Conservation (phyloP, 2,329 filamentous ascomycete genomes). For the Stachybotrys elegans region DNA sequence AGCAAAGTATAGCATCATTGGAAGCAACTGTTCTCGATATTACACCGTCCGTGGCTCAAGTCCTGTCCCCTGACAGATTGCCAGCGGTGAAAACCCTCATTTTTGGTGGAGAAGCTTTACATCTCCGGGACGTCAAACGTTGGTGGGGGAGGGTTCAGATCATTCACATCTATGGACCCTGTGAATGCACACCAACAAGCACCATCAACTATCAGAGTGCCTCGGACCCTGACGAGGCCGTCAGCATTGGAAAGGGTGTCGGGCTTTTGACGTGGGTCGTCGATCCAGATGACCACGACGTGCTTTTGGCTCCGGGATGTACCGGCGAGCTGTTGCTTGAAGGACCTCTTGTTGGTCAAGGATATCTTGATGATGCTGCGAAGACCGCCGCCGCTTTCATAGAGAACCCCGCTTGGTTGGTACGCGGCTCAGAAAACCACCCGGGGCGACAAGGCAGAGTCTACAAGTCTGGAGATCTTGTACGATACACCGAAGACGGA, state of each 20-base stretch:
- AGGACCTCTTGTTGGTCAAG: conserved; percentile 15
- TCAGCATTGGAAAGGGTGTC: conserved; percentile 1
- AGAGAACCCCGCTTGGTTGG: conserved; percentile 19
- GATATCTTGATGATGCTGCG: conserved; percentile 15
- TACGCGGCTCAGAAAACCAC: conserved; percentile 15
- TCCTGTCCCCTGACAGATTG: conserved; percentile 35
- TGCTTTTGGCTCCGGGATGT: conserved; percentile 13
- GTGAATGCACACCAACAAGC: conserved; percentile 2
- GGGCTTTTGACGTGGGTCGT: conserved; percentile 17
- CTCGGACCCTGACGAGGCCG: neutral
- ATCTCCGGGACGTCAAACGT: conserved; percentile 30
- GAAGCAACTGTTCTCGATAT: conserved; percentile 20
- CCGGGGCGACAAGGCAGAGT: conserved; percentile 7
- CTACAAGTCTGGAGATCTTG: conserved; percentile 18
- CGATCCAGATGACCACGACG: conserved; percentile 11
- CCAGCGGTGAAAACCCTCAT: conserved; percentile 36
- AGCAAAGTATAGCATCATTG: conserved; percentile 35
- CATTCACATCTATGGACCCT: conserved; percentile 5
- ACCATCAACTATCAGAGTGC: conserved; percentile 27
- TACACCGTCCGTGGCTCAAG: conserved; percentile 40
- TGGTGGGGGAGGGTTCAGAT: conserved; percentile 14
- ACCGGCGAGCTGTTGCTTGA: conserved; percentile 22
- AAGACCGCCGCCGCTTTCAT: conserved; percentile 21
- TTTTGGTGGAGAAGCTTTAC: conserved; percentile 42
- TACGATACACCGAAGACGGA: conserved; percentile 24